These are phyloP conservation scores for Coemansia sp. DNA, from an alignment of 192 early-diverging fungal genomes.

Conservation along the genomic window DNA sequence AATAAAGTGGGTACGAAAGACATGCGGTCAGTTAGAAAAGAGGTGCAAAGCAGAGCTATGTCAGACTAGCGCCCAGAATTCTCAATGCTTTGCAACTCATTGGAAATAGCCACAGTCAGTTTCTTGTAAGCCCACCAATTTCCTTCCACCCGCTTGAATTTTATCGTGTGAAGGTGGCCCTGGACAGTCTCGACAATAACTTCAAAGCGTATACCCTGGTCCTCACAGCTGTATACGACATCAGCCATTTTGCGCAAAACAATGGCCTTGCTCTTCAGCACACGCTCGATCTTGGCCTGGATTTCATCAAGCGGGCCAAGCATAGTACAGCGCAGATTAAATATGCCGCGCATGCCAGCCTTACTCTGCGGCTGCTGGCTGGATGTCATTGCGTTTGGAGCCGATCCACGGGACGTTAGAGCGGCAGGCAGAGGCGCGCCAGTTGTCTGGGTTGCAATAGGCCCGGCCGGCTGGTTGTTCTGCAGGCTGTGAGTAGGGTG, in stretches of 20 bases:
- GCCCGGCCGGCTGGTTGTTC: slow-evolving; percentile 14
- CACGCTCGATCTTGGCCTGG: slow-evolving; percentile 30
- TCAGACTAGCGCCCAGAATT: not conserved
- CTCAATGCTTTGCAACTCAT: slow-evolving; percentile 34
- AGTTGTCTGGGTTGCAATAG: slow-evolving; percentile 23
- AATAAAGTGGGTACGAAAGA: not conserved
- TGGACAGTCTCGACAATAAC: slow-evolving; percentile 38
- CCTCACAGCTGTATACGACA: slow-evolving; percentile 35
- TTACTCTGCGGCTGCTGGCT: slow-evolving; percentile 12
- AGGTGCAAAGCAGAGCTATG: not conserved
- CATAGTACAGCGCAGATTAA: slow-evolving; percentile 44
- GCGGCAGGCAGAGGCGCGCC: slow-evolving; percentile 41
- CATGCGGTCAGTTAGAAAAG: not conserved
- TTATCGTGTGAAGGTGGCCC: slow-evolving; percentile 44
- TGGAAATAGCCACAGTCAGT: slow-evolving; percentile 34
- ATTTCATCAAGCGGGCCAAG: slow-evolving; percentile 43
- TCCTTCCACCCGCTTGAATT: slow-evolving; percentile 42
- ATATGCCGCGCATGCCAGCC: slow-evolving; percentile 26
- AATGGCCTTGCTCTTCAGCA: slow-evolving; percentile 37
- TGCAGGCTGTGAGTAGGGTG: slow-evolving; percentile 40
- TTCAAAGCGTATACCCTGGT: slow-evolving; percentile 40
- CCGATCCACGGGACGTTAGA: slow-evolving; percentile 33
- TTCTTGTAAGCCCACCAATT: slow-evolving; percentile 50
- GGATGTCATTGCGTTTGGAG: slow-evolving; percentile 16
- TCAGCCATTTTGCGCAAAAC: slow-evolving; percentile 32